phyloP scores from a whole-genome alignment of 176 grass and related monocot species.

The Oryza rufipogon region DNA sequence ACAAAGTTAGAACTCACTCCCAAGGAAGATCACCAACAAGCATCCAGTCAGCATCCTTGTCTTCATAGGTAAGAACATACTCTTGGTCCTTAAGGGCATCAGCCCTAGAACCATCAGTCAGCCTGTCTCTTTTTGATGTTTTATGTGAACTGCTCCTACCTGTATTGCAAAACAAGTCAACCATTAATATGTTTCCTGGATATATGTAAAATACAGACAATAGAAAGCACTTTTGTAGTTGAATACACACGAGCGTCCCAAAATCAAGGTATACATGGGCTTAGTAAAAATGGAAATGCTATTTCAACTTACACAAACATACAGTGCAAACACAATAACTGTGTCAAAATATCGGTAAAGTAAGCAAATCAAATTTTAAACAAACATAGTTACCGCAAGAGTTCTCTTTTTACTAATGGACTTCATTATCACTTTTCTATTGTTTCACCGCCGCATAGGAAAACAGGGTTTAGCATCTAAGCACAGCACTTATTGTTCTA shows the following conservation, averaged over 20 bases:
- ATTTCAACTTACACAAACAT: slow-evolving; percentile 1
- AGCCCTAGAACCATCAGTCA: slow-evolving; percentile 57
- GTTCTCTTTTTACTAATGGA: neutral
- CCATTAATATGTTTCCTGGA: neutral
- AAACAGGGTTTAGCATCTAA: neutral
- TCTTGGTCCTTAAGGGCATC: slow-evolving; percentile 73
- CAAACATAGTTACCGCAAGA: neutral
- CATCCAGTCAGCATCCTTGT: slow-evolving; percentile 85
- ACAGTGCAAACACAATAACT: neutral
- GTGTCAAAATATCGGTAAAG: neutral
- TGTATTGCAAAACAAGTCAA: slow-evolving; percentile 34
- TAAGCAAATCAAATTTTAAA: neutral
- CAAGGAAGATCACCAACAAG: slow-evolving; percentile 81
- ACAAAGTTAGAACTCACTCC: slow-evolving; percentile 56
- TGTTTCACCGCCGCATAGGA: neutral
- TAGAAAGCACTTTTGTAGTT: neutral
- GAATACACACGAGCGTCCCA: neutral
- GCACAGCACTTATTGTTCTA: neutral
- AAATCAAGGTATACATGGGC: slow-evolving; percentile 17
- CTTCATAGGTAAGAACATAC: slow-evolving; percentile 78
- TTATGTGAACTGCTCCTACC: slow-evolving; percentile 49
- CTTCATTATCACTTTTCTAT: neutral
- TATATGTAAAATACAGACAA: slow-evolving; percentile 9
- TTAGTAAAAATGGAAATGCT: neutral
- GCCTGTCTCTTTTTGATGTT: slow-evolving; percentile 48